phyloP scores from a whole-genome alignment of 2,329 filamentous ascomycete species.

The Hypomyces rosellus region DNA sequence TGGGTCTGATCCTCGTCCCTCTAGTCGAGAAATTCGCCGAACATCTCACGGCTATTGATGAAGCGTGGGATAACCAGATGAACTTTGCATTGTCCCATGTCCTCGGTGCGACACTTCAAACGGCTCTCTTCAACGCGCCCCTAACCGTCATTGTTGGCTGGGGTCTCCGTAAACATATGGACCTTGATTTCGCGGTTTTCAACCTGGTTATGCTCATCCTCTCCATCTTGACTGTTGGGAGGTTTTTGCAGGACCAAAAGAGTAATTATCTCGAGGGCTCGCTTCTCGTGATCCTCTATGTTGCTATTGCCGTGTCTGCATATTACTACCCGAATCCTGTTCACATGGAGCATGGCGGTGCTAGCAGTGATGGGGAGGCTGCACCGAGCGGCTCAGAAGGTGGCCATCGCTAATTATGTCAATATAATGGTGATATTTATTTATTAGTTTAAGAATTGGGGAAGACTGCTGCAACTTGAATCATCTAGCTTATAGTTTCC shows the following conservation, averaged over 20 bases:
- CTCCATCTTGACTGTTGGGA: constrained; percentile 78
- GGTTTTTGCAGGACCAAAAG: constrained; percentile 82
- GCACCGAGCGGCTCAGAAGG: neutral
- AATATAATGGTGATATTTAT: neutral
- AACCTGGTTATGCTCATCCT: constrained; percentile 77
- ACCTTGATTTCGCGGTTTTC: constrained; percentile 81
- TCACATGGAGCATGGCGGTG: constrained; percentile 1
- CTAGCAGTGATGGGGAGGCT: neutral
- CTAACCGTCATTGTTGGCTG: constrained; percentile 79
- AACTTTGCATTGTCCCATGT: constrained; percentile 83
- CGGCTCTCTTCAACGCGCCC: constrained; percentile 80
- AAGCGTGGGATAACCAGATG: constrained; percentile 78
- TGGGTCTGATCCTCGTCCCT: constrained; percentile 70
- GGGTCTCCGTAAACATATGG: constrained; percentile 65
- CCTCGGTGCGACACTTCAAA: constrained; percentile 81
- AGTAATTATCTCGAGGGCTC: constrained; percentile 86
- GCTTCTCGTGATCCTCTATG: constrained; percentile 64
- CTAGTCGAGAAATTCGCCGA: constrained; percentile 83
- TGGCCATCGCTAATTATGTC: neutral
- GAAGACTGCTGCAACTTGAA: no score
- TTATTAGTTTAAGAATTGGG: no score
- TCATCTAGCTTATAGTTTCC: no score
- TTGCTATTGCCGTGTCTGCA: constrained; percentile 54
- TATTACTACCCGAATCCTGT: constrained; percentile 48
- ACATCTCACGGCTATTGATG: constrained; percentile 76